phyloP scores from a whole-genome alignment of 2,329 filamentous ascomycete genomes.

The Sporothrix pseudoabietina region DNA sequence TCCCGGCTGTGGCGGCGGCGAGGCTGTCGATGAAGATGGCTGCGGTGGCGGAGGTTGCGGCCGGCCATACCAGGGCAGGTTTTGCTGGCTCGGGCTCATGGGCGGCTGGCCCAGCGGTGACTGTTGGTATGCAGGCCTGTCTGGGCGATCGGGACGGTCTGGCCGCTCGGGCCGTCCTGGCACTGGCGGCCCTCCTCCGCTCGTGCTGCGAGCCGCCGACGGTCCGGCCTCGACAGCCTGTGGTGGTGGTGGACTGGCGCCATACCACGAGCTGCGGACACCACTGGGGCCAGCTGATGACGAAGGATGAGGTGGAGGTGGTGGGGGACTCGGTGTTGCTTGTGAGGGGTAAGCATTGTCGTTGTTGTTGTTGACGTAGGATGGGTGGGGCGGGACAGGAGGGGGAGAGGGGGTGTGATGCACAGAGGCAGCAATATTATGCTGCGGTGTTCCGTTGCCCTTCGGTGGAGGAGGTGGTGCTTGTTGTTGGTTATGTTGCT shows the following conservation, averaged over 20 bases:
- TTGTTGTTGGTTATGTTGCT: not conserved
- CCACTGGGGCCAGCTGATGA: not conserved
- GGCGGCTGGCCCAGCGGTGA: conserved; percentile 35
- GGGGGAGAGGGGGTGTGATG: conserved; percentile 29
- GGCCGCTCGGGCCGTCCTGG: conserved; percentile 28
- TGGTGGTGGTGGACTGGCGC: conserved; percentile 26
- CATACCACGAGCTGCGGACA: conserved; percentile 30
- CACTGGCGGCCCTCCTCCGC: conserved; percentile 26
- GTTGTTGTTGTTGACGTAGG: not conserved
- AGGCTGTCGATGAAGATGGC: conserved; percentile 32
- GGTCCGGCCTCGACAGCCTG: conserved; percentile 28
- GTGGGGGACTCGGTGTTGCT: conserved; percentile 22
- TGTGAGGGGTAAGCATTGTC: not conserved
- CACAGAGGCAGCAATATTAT: not conserved
- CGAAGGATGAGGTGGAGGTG: conserved; percentile 8
- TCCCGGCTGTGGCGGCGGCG: conserved; percentile 28
- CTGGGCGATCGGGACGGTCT: not conserved
- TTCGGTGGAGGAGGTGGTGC: conserved; percentile 61
- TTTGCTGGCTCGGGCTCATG: conserved; percentile 37
- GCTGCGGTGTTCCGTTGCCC: conserved; percentile 39
- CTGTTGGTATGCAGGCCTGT: conserved; percentile 34
- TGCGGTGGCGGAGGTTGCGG: conserved; percentile 27
- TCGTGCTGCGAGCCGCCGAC: not conserved
- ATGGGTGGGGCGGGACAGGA: conserved; percentile 32
- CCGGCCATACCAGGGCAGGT: conserved; percentile 32